Percentiles rank a stretch among this genome's conserved stretches.
These are phyloP conservation scores for Phalaenopsis hybrid DNA, from an alignment of 116 monocot species.

Conservation along the genomic window DNA sequence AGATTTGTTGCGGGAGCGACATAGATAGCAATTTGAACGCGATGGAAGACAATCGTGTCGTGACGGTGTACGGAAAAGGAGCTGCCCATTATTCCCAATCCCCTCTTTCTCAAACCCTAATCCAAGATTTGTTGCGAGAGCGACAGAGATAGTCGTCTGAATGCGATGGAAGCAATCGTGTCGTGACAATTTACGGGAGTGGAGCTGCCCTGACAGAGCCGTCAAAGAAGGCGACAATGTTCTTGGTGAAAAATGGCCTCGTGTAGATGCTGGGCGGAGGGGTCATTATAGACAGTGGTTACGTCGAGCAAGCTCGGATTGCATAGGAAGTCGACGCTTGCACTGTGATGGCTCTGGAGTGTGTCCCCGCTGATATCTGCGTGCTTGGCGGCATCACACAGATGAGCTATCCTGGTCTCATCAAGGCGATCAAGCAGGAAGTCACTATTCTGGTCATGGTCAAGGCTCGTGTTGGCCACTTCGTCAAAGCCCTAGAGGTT, in stretches of 20 bases:
- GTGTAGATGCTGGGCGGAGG: conserved; percentile 86
- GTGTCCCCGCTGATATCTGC: conserved; percentile 83
- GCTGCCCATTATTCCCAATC: no score
- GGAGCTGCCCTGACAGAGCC: neutral
- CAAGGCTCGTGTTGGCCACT: neutral
- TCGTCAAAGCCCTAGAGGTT: conserved; percentile 19
- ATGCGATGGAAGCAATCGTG: no score
- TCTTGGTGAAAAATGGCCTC: conserved; percentile 50
- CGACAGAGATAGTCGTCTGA: no score
- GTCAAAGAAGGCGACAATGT: neutral
- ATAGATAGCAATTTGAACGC: no score
- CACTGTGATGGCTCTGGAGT: conserved; percentile 93
- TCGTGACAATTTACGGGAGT: neutral
- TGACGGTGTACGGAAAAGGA: neutral
- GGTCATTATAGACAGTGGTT: conserved; percentile 81
- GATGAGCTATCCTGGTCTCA: conserved; percentile 53
- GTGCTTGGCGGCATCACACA: conserved; percentile 67
- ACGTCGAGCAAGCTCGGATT: conserved; percentile 73
- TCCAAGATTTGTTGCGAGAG: no score
- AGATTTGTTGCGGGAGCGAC: no score
- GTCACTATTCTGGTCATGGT: neutral
- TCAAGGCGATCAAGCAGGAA: conserved; percentile 47
- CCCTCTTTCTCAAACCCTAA: no score
- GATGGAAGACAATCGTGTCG: neutral
- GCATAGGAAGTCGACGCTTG: conserved; percentile 89